phyloP scores from a whole-genome alignment of 2,329 filamentous ascomycete genomes.

The Leptographium galeiforme region DNA sequence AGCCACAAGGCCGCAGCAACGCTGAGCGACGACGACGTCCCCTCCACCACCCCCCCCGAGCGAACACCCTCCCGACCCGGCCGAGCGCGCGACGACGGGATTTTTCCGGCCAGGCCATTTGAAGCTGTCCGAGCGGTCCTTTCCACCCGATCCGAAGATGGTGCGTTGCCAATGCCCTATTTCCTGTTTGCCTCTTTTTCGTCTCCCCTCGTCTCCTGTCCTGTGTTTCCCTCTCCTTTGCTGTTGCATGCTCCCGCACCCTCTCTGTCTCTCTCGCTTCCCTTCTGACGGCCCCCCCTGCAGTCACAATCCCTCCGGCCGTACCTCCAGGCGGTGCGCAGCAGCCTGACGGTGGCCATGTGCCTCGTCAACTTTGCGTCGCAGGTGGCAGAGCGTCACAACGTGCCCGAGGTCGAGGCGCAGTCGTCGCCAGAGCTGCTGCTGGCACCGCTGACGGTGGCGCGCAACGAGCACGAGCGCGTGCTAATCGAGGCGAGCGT shows the following conservation, averaged over 20 bases:
- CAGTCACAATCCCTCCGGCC: constrained; percentile 93
- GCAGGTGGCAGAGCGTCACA: constrained; percentile 90
- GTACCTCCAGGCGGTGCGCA: constrained; percentile 91
- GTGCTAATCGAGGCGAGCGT: constrained; percentile 93
- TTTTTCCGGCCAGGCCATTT: background rate
- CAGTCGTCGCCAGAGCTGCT: constrained; percentile 86
- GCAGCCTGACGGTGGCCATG: constrained; percentile 84
- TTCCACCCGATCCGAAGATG: background rate
- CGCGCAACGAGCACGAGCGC: constrained; percentile 92
- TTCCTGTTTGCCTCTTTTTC: no score
- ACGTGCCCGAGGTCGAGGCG: constrained; percentile 95
- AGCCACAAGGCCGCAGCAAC: background rate
- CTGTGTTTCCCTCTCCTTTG: background rate
- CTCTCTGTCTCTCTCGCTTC: background rate
- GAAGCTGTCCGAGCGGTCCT: background rate
- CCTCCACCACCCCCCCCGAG: background rate
- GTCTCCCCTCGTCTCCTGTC: no score
- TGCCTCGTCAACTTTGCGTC: constrained; percentile 95
- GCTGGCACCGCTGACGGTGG: constrained; percentile 77
- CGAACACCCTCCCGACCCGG: background rate
- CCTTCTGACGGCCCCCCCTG: background rate
- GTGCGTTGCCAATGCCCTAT: no score
- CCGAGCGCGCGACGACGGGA: background rate
- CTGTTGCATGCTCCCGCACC: background rate
- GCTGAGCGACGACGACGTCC: background rate